A percentile compares a stretch with the other conserved stretches of the same genome.
Conservation (phyloP, 2,329 filamentous ascomycete species). For the Akanthomyces muscarius region DNA sequence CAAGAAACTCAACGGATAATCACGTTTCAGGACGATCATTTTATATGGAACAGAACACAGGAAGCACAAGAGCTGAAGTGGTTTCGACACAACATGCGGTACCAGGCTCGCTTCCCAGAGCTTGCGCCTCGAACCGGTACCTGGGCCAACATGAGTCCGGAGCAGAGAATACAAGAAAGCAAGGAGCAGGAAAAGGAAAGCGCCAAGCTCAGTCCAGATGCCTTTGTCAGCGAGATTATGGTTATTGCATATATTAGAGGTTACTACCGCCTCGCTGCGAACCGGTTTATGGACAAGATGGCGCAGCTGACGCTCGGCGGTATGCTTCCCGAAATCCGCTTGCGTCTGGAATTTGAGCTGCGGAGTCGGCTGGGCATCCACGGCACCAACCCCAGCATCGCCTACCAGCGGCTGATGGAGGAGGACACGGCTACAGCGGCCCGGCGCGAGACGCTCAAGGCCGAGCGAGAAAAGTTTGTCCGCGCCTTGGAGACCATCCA, state of each 20-base stretch:
- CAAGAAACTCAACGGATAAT: slow-evolving; percentile 54
- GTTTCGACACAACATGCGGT: slow-evolving; percentile 47
- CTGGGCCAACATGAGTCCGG: slow-evolving; percentile 45
- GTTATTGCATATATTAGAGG: slow-evolving; percentile 61
- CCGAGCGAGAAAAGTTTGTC: slow-evolving; percentile 43
- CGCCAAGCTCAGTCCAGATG: slow-evolving; percentile 51
- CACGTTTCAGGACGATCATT: slow-evolving; percentile 51
- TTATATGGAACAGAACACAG: slow-evolving; percentile 40
- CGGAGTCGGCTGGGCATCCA: slow-evolving; percentile 41
- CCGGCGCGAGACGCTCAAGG: slow-evolving; percentile 38
- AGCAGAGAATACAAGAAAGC: slow-evolving; percentile 44
- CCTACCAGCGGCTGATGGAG: slow-evolving; percentile 45
- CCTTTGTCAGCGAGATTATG: slow-evolving; percentile 55
- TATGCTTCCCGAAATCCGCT: slow-evolving; percentile 43
- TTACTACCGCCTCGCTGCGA: slow-evolving; percentile 65
- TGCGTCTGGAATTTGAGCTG: slow-evolving; percentile 39
- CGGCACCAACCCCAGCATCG: slow-evolving; percentile 24
- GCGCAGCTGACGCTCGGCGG: slow-evolving; percentile 46
- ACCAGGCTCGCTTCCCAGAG: slow-evolving; percentile 38
- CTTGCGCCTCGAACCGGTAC: slow-evolving; percentile 28
- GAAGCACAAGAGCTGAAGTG: slow-evolving; percentile 45
- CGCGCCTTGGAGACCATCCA: slow-evolving; percentile 45
- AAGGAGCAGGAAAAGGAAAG: slow-evolving; percentile 39
- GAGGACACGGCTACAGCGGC: slow-evolving; percentile 43
- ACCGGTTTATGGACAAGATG: slow-evolving; percentile 58